phyloP scores from a whole-genome alignment of 768 basidiomycete species.

The Baorangia bicolor region DNA sequence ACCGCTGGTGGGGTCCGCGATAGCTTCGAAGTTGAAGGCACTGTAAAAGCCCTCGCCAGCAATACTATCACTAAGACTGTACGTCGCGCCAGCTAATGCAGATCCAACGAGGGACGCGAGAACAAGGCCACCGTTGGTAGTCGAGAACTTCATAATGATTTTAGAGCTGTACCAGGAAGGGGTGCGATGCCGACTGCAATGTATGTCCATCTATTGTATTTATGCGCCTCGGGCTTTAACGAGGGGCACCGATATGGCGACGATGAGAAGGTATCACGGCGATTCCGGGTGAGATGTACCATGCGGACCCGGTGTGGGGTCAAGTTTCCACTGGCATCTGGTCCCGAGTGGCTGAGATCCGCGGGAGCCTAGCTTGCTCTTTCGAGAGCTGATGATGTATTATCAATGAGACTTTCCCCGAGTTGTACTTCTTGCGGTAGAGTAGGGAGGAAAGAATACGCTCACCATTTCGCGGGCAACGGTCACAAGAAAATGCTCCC shows the following conservation, averaged over 20 bases:
- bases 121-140: background rate
- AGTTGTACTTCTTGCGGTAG: background rate
- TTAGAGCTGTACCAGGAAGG: background rate
- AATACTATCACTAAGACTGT: slow-evolving; percentile 27
- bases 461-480: background rate
- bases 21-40: slow-evolving; percentile 34
- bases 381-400: background rate
- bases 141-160: slow-evolving; percentile 18
- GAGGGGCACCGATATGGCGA: background rate
- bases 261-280: background rate
- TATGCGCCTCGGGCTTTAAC: background rate
- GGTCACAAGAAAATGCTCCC: background rate
- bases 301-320: slow-evolving; percentile 5
- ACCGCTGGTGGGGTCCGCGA: slow-evolving; percentile 38
- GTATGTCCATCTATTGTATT: slow-evolving; percentile 10
- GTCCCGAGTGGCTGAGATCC: background rate
- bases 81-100: slow-evolving; percentile 23
- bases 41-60: slow-evolving; percentile 32
- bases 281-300: background rate
- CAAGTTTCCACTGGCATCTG: background rate
- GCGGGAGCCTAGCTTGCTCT: background rate
- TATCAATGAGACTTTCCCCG: background rate
- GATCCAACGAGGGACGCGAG: slow-evolving; percentile 13
- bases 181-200: background rate
- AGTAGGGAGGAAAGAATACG: background rate